These are phyloP conservation scores for Claviceps humidiphila DNA, from an alignment of 2,329 filamentous ascomycete species.

Conservation along the genomic window DNA sequence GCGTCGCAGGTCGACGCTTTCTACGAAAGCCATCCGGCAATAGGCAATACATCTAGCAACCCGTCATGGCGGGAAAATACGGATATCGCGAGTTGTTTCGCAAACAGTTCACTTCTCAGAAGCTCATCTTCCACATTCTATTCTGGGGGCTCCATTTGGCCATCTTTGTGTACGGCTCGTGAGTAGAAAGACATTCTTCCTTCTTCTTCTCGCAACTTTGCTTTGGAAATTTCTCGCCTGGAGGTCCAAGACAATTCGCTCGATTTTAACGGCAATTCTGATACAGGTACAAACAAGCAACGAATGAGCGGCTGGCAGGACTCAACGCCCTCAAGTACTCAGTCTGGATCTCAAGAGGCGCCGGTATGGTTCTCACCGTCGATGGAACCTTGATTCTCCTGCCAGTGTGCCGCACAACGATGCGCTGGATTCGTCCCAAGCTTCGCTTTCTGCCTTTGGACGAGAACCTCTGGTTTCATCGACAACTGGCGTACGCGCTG, in stretches of 20 bases:
- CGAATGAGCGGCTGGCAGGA: conserved; percentile 53
- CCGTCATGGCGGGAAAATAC: conserved; percentile 26
- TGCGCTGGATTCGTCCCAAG: conserved; percentile 77
- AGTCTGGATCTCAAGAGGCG: conserved; percentile 92
- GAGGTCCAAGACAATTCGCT: too few relatives aligned
- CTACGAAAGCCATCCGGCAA: conserved; percentile 6
- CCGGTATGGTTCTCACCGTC: conserved; percentile 70
- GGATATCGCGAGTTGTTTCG: conserved; percentile 31
- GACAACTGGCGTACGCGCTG: conserved; percentile 83
- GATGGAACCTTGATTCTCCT: conserved; percentile 81
- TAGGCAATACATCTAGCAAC: neutral
- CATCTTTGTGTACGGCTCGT: conserved; percentile 81
- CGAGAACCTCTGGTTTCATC: conserved; percentile 93
- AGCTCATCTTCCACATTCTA: conserved; percentile 65
- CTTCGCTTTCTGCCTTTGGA: conserved; percentile 83
- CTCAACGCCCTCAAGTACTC: conserved; percentile 77
- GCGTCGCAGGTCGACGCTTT: conserved; percentile 43
- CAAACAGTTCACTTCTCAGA: conserved; percentile 56
- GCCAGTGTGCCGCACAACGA: conserved; percentile 85
- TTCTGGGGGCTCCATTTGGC: conserved; percentile 71
- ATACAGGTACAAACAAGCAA: conserved; percentile 62
- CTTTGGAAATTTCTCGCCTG: too few relatives aligned
- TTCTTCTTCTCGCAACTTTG: too few relatives aligned
- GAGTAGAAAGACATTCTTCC: conserved; percentile 19
- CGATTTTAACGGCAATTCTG: neutral